phyloP scores from a whole-genome alignment of 768 basidiomycete species.

The Lentinula guzmanii region DNA sequence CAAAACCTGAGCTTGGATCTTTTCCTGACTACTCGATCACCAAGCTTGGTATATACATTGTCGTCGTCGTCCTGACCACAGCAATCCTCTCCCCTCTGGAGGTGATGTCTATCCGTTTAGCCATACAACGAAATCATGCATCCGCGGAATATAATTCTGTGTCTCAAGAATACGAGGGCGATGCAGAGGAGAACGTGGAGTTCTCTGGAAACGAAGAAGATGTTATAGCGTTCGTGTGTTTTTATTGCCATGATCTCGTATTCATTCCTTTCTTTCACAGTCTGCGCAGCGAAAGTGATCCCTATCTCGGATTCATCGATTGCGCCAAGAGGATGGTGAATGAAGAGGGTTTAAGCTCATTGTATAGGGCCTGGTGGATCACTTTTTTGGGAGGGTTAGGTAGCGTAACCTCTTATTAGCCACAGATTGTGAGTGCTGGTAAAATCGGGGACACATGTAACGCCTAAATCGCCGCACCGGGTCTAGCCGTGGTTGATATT shows the following conservation, averaged over 20 bases:
- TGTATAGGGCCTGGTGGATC: constrained; percentile 87
- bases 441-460: not conserved
- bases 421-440: not conserved
- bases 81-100: constrained; percentile 67
- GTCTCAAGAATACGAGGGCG: constrained; percentile 65
- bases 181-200: constrained; percentile 52
- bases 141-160: constrained; percentile 71
- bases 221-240: constrained; percentile 65
- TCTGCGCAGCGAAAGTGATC: constrained; percentile 71
- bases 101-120: constrained; percentile 71
- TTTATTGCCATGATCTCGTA: not conserved
- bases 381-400: constrained; percentile 58
- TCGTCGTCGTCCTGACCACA: constrained; percentile 51
- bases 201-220: constrained; percentile 73
- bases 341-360: constrained; percentile 69
- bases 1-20: constrained; percentile 25
- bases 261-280: constrained; percentile 25
- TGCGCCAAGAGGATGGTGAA: constrained; percentile 71
- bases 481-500: no score
- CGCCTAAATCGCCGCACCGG: not conserved
- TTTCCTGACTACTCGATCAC: constrained; percentile 39
- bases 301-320: constrained; percentile 69
- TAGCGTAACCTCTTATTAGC: constrained; percentile 14
- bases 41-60: constrained; percentile 50
- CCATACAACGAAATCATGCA: constrained; percentile 81